A percentile compares a stretch with the other conserved stretches of the same genome.
Evolutionary conservation across 164 flowering plant species (phyloP).

Genomic region (Litsea cubeba): DNA sequence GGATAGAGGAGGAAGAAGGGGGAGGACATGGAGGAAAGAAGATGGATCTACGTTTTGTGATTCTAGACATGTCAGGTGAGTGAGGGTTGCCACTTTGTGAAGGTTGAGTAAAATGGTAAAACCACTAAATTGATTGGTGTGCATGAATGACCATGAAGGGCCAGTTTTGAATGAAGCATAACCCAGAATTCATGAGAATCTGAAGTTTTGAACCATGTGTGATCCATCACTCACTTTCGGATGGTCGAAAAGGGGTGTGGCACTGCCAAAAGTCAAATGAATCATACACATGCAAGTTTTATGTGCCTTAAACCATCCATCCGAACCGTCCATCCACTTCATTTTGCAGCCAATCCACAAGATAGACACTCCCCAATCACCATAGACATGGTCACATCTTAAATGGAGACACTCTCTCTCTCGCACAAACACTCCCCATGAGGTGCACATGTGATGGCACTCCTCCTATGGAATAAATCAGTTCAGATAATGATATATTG

Average conservation of each 20-base stretch:
- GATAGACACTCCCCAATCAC: too few relatives aligned
- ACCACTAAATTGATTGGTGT: too few relatives aligned
- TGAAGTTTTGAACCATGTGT: not conserved
- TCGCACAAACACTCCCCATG: too few relatives aligned
- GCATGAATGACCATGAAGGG: too few relatives aligned
- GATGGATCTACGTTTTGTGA: slow-evolving; percentile 31
- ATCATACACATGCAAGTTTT: not conserved
- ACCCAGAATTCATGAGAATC: not conserved
- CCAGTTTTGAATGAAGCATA: too few relatives aligned
- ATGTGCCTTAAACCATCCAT: not conserved
- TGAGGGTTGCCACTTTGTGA: not conserved
- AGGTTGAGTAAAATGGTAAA: not conserved
- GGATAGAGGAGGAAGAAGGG: slow-evolving; percentile 62
- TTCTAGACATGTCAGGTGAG: slow-evolving; percentile 70
- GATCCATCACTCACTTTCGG: not conserved
- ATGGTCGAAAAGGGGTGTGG: not conserved
- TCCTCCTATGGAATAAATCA: not conserved
- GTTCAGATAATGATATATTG: not conserved
- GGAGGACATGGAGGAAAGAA: slow-evolving; percentile 29
- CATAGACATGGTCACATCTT: too few relatives aligned
- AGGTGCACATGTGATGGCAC: too few relatives aligned
- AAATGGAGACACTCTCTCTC: too few relatives aligned
- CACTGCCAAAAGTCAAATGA: not conserved
- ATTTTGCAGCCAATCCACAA: too few relatives aligned
- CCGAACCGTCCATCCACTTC: too few relatives aligned